These are phyloP conservation scores for Rubroboletus pulcherrimus DNA, from an alignment of 768 basidiomycete genomes.

Conservation along the genomic window DNA sequence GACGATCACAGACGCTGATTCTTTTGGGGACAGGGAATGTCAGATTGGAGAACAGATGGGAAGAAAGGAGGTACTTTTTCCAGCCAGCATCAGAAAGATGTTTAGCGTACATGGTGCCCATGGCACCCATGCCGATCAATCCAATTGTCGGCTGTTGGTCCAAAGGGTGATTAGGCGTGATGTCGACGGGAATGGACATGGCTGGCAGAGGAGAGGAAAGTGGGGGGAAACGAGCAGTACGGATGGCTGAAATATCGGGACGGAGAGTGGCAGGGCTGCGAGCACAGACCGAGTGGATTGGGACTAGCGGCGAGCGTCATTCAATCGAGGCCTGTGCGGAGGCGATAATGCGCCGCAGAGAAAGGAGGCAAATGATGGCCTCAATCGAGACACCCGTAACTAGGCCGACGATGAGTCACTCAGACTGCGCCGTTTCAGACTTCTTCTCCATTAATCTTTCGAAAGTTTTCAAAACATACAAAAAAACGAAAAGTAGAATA, in stretches of 20 bases:
- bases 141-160: conserved; percentile 76
- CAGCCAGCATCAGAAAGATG: conserved; percentile 77
- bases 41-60: neutral
- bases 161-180: conserved; percentile 33
- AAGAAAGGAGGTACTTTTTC: conserved; percentile 54
- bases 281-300: neutral
- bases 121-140: conserved; percentile 95
- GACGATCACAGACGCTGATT: conserved; percentile 86
- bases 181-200: conserved; percentile 22
- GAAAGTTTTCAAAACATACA: neutral
- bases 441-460: neutral
- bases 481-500: neutral
- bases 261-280: no score
- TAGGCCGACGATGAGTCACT: neutral
- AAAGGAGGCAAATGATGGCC: neutral
- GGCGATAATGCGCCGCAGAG: neutral
- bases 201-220: neutral
- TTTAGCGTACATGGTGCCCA: conserved; percentile 93
- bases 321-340: neutral
- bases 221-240: neutral
- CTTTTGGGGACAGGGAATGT: conserved; percentile 35
- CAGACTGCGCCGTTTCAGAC: neutral
- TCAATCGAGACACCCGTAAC: neutral
- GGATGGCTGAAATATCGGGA: neutral
- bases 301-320: neutral